Percentiles rank a stretch among this genome's conserved stretches.
Evolutionary conservation across 2,329 filamentous ascomycete genomes (phyloP).

Genomic region (Geosmithia morbida): DNA sequence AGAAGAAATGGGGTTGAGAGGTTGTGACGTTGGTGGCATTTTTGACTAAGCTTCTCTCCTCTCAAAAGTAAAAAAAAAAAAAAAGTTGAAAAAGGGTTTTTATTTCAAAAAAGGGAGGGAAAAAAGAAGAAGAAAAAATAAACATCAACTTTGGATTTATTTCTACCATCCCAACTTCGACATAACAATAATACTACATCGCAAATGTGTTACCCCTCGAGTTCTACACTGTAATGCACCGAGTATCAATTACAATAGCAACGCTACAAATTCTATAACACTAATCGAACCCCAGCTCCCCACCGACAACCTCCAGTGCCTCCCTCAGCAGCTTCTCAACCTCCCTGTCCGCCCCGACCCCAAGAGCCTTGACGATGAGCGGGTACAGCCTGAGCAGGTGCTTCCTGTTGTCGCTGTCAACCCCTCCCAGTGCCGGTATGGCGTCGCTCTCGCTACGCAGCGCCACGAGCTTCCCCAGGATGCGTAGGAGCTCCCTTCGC

Average conservation of each 20-base stretch:
- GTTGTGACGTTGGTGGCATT: too few relatives aligned
- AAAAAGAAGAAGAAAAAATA: too few relatives aligned
- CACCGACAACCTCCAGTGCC: constrained; percentile 47
- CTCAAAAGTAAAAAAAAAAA: too few relatives aligned
- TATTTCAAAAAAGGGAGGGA: too few relatives aligned
- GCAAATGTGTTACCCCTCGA: too few relatives aligned
- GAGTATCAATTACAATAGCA: neutral
- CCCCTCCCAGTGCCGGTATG: constrained; percentile 39
- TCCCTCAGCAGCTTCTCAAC: constrained; percentile 41
- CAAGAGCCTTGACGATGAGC: constrained; percentile 51
- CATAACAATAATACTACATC: too few relatives aligned
- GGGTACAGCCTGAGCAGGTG: constrained; percentile 75
- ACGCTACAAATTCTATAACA: neutral
- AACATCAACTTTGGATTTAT: too few relatives aligned
- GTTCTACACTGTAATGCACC: too few relatives aligned
- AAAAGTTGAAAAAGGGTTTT: too few relatives aligned
- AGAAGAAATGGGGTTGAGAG: neutral
- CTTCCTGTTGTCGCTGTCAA: constrained; percentile 47
- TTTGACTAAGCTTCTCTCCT: too few relatives aligned
- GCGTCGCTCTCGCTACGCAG: constrained; percentile 57
- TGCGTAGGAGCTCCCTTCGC: constrained; percentile 60
- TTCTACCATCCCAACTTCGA: too few relatives aligned
- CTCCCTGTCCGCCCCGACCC: constrained; percentile 41
- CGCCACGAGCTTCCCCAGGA: constrained; percentile 50
- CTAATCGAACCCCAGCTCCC: constrained; percentile 26